Percentiles rank a stretch among this genome's conserved stretches.
These are phyloP conservation scores for Crithidia brevicula DNA, from an alignment of 208 protist species.

Conservation along the genomic window DNA sequence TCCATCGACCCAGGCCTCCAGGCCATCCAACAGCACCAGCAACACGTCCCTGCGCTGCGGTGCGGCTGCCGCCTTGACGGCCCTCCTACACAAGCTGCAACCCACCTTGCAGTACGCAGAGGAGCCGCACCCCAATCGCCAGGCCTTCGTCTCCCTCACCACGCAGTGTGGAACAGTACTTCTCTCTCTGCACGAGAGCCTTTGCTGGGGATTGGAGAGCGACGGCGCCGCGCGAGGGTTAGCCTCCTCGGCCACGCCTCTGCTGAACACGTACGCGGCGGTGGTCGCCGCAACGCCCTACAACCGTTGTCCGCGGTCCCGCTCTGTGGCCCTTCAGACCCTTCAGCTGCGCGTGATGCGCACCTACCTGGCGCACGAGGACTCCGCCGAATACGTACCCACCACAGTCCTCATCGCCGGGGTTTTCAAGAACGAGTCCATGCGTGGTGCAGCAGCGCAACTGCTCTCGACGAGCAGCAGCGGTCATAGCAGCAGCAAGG, in stretches of 20 bases:
- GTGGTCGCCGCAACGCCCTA: constrained; percentile 76
- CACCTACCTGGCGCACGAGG: constrained; percentile 31
- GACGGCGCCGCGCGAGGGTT: background rate
- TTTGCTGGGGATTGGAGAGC: constrained; percentile 53
- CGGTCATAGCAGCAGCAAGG: background rate
- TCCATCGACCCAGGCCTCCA: too few species aligned
- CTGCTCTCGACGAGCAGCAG: constrained; percentile 2
- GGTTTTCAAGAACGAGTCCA: constrained; percentile 42
- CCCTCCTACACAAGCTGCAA: constrained; percentile 65
- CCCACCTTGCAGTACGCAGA: constrained; percentile 74
- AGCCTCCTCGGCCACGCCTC: constrained; percentile 16
- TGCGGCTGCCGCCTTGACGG: constrained; percentile 37
- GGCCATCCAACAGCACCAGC: background rate
- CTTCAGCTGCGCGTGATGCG: constrained; percentile 58
- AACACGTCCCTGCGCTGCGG: constrained; percentile 38
- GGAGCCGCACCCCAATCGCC: constrained; percentile 54
- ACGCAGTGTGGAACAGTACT: constrained; percentile 63
- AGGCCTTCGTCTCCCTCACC: constrained; percentile 75
- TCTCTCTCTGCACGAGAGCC: constrained; percentile 54
- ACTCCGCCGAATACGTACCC: constrained; percentile 24
- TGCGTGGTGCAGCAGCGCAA: constrained; percentile 26
- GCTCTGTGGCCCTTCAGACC: constrained; percentile 36
- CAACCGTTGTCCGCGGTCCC: constrained; percentile 60
- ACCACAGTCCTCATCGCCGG: constrained; percentile 30
- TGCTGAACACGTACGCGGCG: constrained; percentile 40